A percentile compares a stretch with the other conserved stretches of the same genome.
Evolutionary conservation across 768 basidiomycete species (phyloP).

Genomic region (Amanita exitialis): DNA sequence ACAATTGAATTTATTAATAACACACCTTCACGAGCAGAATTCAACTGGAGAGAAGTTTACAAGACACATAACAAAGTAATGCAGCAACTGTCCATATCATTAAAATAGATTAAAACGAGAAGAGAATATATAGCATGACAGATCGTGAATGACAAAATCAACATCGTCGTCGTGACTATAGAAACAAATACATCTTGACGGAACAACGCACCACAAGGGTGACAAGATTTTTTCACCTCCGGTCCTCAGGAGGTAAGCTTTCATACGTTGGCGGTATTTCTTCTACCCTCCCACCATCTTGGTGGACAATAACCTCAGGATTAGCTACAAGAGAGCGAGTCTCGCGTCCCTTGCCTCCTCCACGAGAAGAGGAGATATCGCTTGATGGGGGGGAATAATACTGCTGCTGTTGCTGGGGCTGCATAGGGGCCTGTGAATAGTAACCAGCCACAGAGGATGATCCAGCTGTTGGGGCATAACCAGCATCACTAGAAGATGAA

Average conservation of each 20-base stretch:
- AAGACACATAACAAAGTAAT: background rate
- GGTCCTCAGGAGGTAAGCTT: conserved; percentile 5
- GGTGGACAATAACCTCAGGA: conserved; percentile 4
- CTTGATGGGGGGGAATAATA: background rate
- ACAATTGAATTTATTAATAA: background rate
- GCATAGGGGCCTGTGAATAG: conserved; percentile 1
- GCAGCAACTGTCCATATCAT: background rate
- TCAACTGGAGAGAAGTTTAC: background rate
- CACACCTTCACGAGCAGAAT: background rate
- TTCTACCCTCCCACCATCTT: conserved; percentile 5
- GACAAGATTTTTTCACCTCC: background rate
- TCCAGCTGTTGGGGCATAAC: conserved; percentile 1
- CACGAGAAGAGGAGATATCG: background rate
- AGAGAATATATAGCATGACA: background rate
- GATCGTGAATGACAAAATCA: background rate
- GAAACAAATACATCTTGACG: background rate
- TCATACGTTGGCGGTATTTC: background rate
- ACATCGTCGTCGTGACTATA: background rate
- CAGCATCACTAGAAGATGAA: conserved; percentile 1
- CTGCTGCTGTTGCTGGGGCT: conserved; percentile 3
- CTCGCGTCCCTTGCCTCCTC: conserved; percentile 2
- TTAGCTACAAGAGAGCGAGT: background rate
- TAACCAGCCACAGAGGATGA: conserved; percentile 2
- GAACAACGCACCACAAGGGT: background rate
- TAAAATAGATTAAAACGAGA: background rate